phyloP scores from a whole-genome alignment of 345 rosid genomes.

The Mallotus nudiflorus region DNA sequence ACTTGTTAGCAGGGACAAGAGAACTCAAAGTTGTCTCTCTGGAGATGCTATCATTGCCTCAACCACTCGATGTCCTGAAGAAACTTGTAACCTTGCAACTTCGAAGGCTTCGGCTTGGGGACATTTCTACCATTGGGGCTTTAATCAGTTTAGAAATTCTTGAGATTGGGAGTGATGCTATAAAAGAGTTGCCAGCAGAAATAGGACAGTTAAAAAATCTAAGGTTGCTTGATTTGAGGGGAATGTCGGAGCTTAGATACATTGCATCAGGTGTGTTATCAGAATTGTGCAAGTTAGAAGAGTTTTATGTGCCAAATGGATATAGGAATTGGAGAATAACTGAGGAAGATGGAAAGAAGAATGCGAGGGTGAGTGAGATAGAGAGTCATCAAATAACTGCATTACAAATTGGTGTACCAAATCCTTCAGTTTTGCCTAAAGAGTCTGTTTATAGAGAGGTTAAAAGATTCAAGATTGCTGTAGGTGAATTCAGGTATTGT shows the following conservation, averaged over 20 bases:
- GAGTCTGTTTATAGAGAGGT: not conserved
- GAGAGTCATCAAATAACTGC: not conserved
- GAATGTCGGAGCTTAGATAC: not conserved
- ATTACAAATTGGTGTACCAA: constrained; percentile 9
- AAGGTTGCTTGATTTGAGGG: not conserved
- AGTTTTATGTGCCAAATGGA: not conserved
- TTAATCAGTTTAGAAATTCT: not conserved
- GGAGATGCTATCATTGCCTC: constrained; percentile 5
- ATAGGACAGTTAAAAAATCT: not conserved
- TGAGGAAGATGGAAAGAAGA: not conserved
- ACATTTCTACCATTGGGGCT: not conserved
- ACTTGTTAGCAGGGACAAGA: constrained; percentile 13
- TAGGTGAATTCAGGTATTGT: no score
- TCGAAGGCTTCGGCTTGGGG: not conserved
- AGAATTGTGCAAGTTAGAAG: not conserved
- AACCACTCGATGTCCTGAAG: not conserved
- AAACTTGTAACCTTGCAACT: constrained; percentile 25
- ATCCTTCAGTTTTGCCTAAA: constrained; percentile 3
- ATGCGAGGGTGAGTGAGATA: not conserved
- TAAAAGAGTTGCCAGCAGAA: not conserved
- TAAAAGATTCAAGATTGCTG: not conserved
- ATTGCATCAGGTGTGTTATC: not conserved
- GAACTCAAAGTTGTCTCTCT: constrained; percentile 24
- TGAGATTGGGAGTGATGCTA: not conserved
- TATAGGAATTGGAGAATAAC: not conserved